These are phyloP conservation scores for Jacaranda copaia DNA, from an alignment of 257 asterid genomes.

Conservation along the genomic window DNA sequence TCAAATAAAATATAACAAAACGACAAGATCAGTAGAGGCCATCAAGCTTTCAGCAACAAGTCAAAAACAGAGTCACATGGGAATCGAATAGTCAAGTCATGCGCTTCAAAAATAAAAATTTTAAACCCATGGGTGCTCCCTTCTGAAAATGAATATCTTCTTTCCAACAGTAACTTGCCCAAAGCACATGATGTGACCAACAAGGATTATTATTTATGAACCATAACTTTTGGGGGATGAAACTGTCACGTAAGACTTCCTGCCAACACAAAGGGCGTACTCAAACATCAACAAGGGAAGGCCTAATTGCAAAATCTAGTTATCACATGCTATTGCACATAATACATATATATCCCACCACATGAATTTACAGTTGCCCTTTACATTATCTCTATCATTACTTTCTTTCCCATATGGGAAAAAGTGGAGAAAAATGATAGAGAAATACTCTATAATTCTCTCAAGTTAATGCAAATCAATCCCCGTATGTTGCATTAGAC, in stretches of 20 bases:
- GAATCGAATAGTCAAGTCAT: neutral
- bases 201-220: neutral
- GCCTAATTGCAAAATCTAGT: neutral
- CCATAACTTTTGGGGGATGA: no score
- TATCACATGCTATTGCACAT: neutral
- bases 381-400: neutral
- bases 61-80: constrained; percentile 9
- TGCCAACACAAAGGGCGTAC: neutral
- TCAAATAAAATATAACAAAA: neutral
- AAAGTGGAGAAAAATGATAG: neutral
- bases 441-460: neutral
- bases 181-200: neutral
- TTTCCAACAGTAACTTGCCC: neutral
- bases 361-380: no score
- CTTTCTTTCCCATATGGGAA: no score
- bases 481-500: neutral
- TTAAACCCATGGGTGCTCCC: neutral
- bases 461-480: neutral
- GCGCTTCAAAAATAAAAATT: neutral
- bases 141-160: neutral
- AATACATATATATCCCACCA: neutral
- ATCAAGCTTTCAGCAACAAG: constrained; percentile 11
- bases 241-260: neutral
- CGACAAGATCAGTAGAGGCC: no score
- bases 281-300: neutral